phyloP scores from a whole-genome alignment of 257 asterid species.

The Scutellaria galericulata region DNA sequence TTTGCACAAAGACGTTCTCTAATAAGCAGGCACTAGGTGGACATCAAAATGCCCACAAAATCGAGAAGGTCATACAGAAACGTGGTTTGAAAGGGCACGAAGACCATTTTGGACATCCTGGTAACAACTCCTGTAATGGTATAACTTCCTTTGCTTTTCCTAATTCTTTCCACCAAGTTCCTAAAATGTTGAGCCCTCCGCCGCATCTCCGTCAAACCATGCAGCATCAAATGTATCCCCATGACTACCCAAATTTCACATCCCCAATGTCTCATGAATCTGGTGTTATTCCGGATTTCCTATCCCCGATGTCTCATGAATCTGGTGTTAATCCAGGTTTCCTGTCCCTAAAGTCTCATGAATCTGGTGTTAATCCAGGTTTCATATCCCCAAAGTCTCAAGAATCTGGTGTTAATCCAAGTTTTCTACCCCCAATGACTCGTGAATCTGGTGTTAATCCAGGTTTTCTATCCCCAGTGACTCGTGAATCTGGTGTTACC shows the following conservation, averaged over 20 bases:
- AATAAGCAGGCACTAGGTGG: constrained; percentile 44
- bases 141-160: constrained; percentile 23
- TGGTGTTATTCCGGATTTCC: constrained; percentile 3
- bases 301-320: constrained; percentile 4
- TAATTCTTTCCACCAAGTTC: constrained; percentile 30
- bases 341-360: not conserved
- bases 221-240: constrained; percentile 28
- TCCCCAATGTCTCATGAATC: constrained; percentile 21
- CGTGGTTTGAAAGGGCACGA: not conserved
- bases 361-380: not conserved
- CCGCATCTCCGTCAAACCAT: constrained; percentile 19
- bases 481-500: no score
- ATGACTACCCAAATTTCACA: constrained; percentile 9
- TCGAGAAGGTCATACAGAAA: constrained; percentile 29
- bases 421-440: no score
- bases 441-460: no score
- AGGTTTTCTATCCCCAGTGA: no score
- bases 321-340: constrained; percentile 10
- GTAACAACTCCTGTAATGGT: constrained; percentile 6
- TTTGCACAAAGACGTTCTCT: constrained; percentile 36
- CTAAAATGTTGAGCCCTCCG: not conserved
- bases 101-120: constrained; percentile 2
- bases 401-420: no score
- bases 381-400: no score
- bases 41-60: constrained; percentile 44